Percentiles rank a stretch among this genome's conserved stretches.
phyloP scores from a whole-genome alignment of 208 protist genomes.

The Porcisia hertigi region DNA sequence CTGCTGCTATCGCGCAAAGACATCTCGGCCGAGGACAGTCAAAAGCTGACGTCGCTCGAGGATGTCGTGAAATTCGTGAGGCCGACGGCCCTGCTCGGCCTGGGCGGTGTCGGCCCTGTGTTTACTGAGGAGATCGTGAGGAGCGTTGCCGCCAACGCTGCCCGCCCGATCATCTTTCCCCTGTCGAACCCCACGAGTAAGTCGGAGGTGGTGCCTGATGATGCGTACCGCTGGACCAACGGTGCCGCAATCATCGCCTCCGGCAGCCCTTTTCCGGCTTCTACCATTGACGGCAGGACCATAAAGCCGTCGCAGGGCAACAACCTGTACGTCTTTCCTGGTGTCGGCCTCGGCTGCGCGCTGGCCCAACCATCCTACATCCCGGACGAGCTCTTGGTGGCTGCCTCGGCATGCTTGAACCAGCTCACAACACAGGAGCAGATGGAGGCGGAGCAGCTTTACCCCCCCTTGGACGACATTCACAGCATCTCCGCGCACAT shows the following conservation, averaged over 20 bases:
- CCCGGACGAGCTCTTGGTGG: constrained; percentile 88
- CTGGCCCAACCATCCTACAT: constrained; percentile 75
- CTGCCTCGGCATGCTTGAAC: constrained; percentile 81
- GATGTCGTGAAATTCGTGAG: constrained; percentile 89
- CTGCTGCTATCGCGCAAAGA: constrained; percentile 85
- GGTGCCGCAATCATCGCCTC: constrained; percentile 94
- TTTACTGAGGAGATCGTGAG: constrained; percentile 96
- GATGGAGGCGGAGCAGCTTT: constrained; percentile 54
- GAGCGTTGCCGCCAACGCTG: constrained; percentile 69
- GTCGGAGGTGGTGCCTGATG: constrained; percentile 89
- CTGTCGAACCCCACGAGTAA: constrained; percentile 95
- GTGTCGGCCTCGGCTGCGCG: constrained; percentile 91
- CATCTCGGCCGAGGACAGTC: constrained; percentile 65
- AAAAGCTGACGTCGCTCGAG: constrained; percentile 51
- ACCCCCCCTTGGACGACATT: constrained; percentile 74
- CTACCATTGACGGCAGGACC: constrained; percentile 83
- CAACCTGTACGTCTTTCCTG: constrained; percentile 97
- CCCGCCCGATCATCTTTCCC: constrained; percentile 96
- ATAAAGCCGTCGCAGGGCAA: constrained; percentile 95
- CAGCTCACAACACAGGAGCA: constrained; percentile 48
- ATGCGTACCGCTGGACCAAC: constrained; percentile 94
- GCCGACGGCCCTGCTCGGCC: constrained; percentile 95
- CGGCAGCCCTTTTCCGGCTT: constrained; percentile 95
- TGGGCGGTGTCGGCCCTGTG: constrained; percentile 87
- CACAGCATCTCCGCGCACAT: constrained; percentile 80